These are phyloP conservation scores for Curvularia verruculosa DNA, from an alignment of 2,329 filamentous ascomycete species.

Conservation along the genomic window DNA sequence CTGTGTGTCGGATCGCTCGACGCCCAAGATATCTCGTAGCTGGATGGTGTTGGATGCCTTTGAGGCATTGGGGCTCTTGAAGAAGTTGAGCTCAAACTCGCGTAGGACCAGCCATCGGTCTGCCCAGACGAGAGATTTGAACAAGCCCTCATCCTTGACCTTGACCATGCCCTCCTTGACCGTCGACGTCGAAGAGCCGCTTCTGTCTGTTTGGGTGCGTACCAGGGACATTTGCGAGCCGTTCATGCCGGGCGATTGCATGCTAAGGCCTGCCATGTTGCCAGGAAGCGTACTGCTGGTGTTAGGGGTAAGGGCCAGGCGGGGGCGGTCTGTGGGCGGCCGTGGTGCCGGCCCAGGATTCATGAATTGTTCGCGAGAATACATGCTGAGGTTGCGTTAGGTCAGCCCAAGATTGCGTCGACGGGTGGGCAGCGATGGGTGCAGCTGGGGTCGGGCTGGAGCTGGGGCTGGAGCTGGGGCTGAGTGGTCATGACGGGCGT, in stretches of 20 bases:
- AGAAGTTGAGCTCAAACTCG: constrained; percentile 91
- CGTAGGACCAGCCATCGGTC: constrained; percentile 90
- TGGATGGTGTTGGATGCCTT: constrained; percentile 87
- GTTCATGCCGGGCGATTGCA: constrained; percentile 63
- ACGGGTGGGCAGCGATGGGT: constrained; percentile 4
- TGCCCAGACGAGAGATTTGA: constrained; percentile 83
- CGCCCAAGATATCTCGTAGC: constrained; percentile 85
- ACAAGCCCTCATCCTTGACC: constrained; percentile 89
- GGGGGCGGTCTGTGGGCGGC: constrained; percentile 82
- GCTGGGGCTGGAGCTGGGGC: not conserved
- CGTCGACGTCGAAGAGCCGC: constrained; percentile 42
- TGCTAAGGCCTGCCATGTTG: constrained; percentile 78
- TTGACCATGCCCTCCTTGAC: constrained; percentile 74
- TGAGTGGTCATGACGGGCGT: not conserved
- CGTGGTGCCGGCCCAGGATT: constrained; percentile 94
- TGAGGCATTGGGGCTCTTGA: constrained; percentile 81
- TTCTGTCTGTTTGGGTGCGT: constrained; percentile 52
- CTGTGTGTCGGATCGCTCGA: constrained; percentile 87
- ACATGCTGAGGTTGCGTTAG: constrained; percentile 56
- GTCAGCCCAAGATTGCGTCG: constrained; percentile 17
- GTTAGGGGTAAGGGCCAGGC: constrained; percentile 78
- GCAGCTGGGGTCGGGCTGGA: constrained; percentile 3
- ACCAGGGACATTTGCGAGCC: constrained; percentile 49
- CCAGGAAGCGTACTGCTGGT: constrained; percentile 69
- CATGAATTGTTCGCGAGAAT: constrained; percentile 78